Percentiles rank a stretch among this genome's conserved stretches.
These are phyloP conservation scores for Bimuria novae-zelandiae DNA, from an alignment of 2,329 filamentous ascomycete genomes.

Conservation along the genomic window DNA sequence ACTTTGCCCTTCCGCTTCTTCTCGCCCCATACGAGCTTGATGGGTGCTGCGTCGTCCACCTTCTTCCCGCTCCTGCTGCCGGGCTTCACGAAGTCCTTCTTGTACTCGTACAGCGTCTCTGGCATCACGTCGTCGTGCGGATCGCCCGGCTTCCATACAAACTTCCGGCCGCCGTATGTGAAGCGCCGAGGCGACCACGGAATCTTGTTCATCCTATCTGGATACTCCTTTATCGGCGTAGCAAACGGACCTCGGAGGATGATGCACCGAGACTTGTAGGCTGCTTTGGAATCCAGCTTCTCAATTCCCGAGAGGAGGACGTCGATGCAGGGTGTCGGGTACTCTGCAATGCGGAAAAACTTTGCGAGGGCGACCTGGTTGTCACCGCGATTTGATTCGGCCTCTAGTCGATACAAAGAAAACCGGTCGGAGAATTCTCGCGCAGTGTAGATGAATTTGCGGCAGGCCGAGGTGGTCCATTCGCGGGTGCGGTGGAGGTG, in stretches of 20 bases:
- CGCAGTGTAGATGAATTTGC: slow-evolving; percentile 44
- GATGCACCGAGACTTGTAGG: slow-evolving; percentile 44
- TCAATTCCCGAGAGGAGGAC: slow-evolving; percentile 43
- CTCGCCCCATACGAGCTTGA: slow-evolving; percentile 43
- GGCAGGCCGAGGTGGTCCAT: slow-evolving; percentile 40
- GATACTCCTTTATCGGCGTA: slow-evolving; percentile 42
- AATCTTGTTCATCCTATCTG: slow-evolving; percentile 44
- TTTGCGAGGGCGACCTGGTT: slow-evolving; percentile 41
- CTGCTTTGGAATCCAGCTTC: slow-evolving; percentile 38
- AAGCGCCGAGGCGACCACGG: slow-evolving; percentile 46
- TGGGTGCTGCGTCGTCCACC: slow-evolving; percentile 37
- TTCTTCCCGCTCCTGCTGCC: slow-evolving; percentile 43
- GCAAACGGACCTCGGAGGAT: slow-evolving; percentile 39
- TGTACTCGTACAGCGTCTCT: slow-evolving; percentile 44
- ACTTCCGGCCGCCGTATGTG: slow-evolving; percentile 42
- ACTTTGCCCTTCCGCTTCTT: slow-evolving; percentile 44
- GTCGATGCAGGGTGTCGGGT: slow-evolving; percentile 37
- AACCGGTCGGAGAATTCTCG: slow-evolving; percentile 44
- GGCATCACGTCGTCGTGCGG: slow-evolving; percentile 54
- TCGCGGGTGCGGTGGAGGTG: slow-evolving; percentile 45
- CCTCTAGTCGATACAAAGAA: slow-evolving; percentile 43
- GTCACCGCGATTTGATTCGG: slow-evolving; percentile 34
- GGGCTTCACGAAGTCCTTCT: slow-evolving; percentile 41
- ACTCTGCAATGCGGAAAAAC: slow-evolving; percentile 44
- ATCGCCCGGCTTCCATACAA: slow-evolving; percentile 51